Base-by-base conservation (phyloP, 1,139 yeast genomes). In the Nakaseomyces kungkrabaensis region DNA sequence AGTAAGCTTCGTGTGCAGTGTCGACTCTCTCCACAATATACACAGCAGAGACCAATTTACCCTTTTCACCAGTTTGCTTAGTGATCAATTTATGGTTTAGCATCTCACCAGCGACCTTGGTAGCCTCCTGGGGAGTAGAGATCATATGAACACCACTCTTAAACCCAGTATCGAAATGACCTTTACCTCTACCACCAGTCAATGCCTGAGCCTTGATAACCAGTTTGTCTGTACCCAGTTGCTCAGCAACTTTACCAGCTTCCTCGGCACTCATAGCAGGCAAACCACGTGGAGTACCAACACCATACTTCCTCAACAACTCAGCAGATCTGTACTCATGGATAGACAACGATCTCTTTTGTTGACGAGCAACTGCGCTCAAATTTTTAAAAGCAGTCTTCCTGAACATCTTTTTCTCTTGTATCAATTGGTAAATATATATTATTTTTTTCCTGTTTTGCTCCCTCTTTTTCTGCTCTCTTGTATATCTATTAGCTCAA, bases 101-200 rank as follows among this genome's bases (percentile, higher is more conserved):
- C 96, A 90, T 90, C 72, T 89, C 84, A 59, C 76, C 79, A 52
- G 97, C 95, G 67, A 86, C 78, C 68, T 85, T 85, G 69, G 76
- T 77, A 53, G 96, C 97, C 73, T 92, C 94, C 65, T 84, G 84
- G 47, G 97, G 83, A 51, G 94, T 77, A 54, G 83, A 76, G 62
- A 88, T 86, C 71, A 92, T 77, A 73, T 88, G 85, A 67, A 92
- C 97, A 75, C 99, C 99, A 52, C 97, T 96, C 74, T 90, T 84
- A 69, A 88, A 81, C 47, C 98, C 98, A 62, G 82, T 82, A 73
- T 89, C 97, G 61, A 92, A 90, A 72, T 87, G 90, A 57, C 99
- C 99, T 72, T 92, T 92, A 74, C 99, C 99, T 73, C 99, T 85
- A 68, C 99, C 99, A 74, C 99, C 99, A 54, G 98, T 90, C 66